A percentile compares a stretch with the other conserved stretches of the same genome.
phyloP scores from a whole-genome alignment of 2,329 filamentous ascomycete species.

The Purpureocillium lavendulum region DNA sequence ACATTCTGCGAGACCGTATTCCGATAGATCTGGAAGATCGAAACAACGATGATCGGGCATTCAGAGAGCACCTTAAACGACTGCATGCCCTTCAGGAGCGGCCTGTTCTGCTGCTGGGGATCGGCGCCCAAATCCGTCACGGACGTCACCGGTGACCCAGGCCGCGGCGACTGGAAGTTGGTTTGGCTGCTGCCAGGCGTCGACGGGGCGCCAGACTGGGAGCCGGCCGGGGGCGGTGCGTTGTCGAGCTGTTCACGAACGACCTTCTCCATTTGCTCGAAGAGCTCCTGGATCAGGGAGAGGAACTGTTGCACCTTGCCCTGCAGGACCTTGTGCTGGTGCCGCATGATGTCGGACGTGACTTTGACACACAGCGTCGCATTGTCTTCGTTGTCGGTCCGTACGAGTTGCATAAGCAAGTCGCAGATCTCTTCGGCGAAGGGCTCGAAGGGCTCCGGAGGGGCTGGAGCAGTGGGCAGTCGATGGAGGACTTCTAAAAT shows the following conservation, averaged over 20 bases:
- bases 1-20: slow-evolving; percentile 74
- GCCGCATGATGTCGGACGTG: slow-evolving; percentile 91
- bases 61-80: slow-evolving; percentile 98
- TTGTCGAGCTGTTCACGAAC: slow-evolving; percentile 94
- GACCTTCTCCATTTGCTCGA: slow-evolving; percentile 87
- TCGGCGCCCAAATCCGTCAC: slow-evolving; percentile 75
- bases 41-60: slow-evolving; percentile 97
- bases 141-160: slow-evolving; percentile 80
- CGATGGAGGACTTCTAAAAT: slow-evolving; percentile 92
- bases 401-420: slow-evolving; percentile 78
- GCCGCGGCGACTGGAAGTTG: slow-evolving; percentile 79
- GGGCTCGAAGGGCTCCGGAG: slow-evolving; percentile 74
- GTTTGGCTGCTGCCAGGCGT: slow-evolving; percentile 58
- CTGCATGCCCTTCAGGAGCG: slow-evolving; percentile 87
- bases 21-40: slow-evolving; percentile 91
- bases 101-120: slow-evolving; percentile 69
- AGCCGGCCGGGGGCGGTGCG: slow-evolving; percentile 45
- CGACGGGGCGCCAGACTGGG: slow-evolving; percentile 52
- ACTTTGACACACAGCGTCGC: slow-evolving; percentile 98
- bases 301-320: slow-evolving; percentile 84
- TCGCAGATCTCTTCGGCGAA: slow-evolving; percentile 87
- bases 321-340: slow-evolving; percentile 73
- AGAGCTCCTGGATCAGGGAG: slow-evolving; percentile 88
- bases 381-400: slow-evolving; percentile 95
- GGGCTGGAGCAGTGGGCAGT: slow-evolving; percentile 61